Evolutionary conservation across 2,329 filamentous ascomycete species (phyloP), one percentile per base, ranked within the genome.

Genomic region (Colletotrichum siamense): DNA sequence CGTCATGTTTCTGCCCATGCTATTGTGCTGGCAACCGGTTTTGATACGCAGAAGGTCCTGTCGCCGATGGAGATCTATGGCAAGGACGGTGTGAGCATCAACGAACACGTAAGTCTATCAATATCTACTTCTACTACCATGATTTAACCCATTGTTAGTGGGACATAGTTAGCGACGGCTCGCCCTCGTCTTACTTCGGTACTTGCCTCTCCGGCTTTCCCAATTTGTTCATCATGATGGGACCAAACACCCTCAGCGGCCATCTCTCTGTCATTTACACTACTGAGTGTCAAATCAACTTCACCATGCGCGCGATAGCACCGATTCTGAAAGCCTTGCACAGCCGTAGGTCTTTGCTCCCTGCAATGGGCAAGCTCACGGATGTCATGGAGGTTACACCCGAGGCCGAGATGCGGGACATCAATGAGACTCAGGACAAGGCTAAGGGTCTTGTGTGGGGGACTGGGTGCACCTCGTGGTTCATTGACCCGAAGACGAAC

Each of bases 401-500:
- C 10, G 44, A 52, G 44, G 44, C 44, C 44, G 44, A 49, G 44
- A 49, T 22, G n/a, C 44, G 18, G 44, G 44, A 49, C 44, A 49
- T 49, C n/a, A 22, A 49, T 6, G 44, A 52, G 44, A 52, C 44
- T 13, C 44, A 52, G 44, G n/a, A 52, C 8, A 52, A 52, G 44
- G 44, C 44, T 4, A 86, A 82, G 62, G 82, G 82, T 44, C 79
- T 90, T 1, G 89, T 91, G 1, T 91, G 87, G 87, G 81, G 84
- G 0, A 85, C 85, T 2, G 89, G 89, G 0, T 91, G 89, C 77
- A 87, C 85, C 2, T 87, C 85, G n/a, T 91, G 89, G 89, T 88
- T 86, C 5, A 83, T 91, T 3, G 87, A 91, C 73, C 81, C 83
- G 0, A 84, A 84, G 62, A 88, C 88, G 0, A 85, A 85, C 0